A percentile compares a stretch with the other conserved stretches of the same genome.
Conservation (phyloP, 257 asterid species). For the Rubia yunnanensis region DNA sequence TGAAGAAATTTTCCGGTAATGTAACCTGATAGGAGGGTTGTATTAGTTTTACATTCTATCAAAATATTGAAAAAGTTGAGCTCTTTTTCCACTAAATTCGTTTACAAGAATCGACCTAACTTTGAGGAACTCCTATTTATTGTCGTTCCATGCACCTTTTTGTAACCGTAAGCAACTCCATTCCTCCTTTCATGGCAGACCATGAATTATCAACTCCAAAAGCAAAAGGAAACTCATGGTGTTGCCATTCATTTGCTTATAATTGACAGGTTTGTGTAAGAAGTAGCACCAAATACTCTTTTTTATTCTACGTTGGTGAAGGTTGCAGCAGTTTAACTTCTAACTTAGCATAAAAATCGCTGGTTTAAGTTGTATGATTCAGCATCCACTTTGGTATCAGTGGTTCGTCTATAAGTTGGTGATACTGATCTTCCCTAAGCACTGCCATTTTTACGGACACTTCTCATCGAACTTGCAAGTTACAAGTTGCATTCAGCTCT, state of each 20-base stretch:
- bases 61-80: neutral
- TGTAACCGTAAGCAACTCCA: neutral
- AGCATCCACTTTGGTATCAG: neutral
- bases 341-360: neutral
- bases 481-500: neutral
- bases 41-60: no score
- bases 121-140: neutral
- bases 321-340: neutral
- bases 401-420: neutral
- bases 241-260: slow-evolving; percentile 57
- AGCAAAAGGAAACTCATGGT: slow-evolving; percentile 54
- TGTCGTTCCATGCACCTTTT: neutral
- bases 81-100: neutral
- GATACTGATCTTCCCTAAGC: neutral
- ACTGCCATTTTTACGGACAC: neutral
- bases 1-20: no score
- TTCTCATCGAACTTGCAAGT: neutral
- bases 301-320: neutral
- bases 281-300: neutral
- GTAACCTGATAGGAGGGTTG: no score
- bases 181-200: slow-evolving; percentile 40
- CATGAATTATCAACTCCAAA: slow-evolving; percentile 47
- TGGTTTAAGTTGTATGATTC: neutral
- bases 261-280: slow-evolving; percentile 65
- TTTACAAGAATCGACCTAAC: neutral